These are phyloP conservation scores for Plantago lanceolata DNA, from an alignment of 305 asterid genomes.

Conservation along the genomic window DNA sequence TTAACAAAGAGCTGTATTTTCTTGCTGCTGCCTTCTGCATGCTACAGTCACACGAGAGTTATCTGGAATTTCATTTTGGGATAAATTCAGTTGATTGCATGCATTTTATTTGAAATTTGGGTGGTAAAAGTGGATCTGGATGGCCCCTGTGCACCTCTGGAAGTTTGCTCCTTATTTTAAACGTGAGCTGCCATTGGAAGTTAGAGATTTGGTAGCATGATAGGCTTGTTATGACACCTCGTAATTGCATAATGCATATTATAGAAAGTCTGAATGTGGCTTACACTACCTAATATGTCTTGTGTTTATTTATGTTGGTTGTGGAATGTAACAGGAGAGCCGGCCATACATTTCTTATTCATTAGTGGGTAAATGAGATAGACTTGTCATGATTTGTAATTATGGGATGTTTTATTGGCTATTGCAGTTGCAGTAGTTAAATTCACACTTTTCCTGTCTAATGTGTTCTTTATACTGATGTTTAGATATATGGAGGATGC, in stretches of 20 bases:
- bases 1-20: no score
- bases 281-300: neutral
- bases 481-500: slow-evolving; percentile 76
- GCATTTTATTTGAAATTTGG: neutral
- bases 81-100: neutral
- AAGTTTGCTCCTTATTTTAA: neutral
- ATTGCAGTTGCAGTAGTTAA: slow-evolving; percentile 1
- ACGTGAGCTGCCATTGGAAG: neutral
- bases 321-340: slow-evolving; percentile 6
- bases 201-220: neutral
- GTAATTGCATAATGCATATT: neutral
- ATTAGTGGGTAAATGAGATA: slow-evolving; percentile 1
- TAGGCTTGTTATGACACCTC: neutral
- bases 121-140: neutral
- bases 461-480: slow-evolving; percentile 17
- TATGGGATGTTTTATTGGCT: neutral
- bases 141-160: neutral
- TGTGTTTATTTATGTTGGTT: neutral
- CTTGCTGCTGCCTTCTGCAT: neutral
- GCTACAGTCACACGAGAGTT: neutral
- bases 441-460: slow-evolving; percentile 4
- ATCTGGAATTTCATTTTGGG: no score
- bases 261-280: neutral
- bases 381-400: slow-evolving; percentile 1
- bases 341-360: slow-evolving; percentile 1